Base-by-base conservation (phyloP, 2,329 filamentous ascomycete genomes). In the Fonsecaea monophora region DNA sequence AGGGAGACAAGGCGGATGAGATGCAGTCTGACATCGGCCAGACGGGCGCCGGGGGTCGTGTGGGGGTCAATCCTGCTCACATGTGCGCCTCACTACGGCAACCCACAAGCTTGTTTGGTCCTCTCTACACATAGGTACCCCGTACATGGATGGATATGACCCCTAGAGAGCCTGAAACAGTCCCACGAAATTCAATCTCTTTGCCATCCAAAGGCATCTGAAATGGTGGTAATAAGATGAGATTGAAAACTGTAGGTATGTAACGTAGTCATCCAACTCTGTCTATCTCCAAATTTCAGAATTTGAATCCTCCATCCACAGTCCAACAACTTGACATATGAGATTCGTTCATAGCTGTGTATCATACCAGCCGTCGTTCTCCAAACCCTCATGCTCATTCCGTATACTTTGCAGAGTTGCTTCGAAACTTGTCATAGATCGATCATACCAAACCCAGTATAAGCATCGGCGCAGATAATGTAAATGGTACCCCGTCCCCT, bases 21-120 rank as follows among this genome's bases (percentile, higher is more conserved):
- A 57, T 18, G 59, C 59, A 61, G 48, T 53, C 59, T 61, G 59
- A 61, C 59, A 53, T 35, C 45, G 45, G 21, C 10, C 45, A 35
- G 54, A 61, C 15, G 32, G 48, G 59, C 45, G 7, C n/a, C 48
- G 32, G 59, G 48, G 21, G 55, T n/a, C n/a, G 45, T 61, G 30
- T 32, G 30, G 59, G 59, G 59, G 59, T 15, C 13, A 12, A 12
- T 8, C 4, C 21, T 35, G 32, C 40, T 54, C 59, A 61, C 59
- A 61, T 61, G 48, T 53, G 45, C 45, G 25, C 45, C 21, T 50
- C 45, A 25, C 45, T 50, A 12, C 45, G 45, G 45, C 21, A 50
- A 50, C 45, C 45, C 21, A 45, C 18, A 45, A 18, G 45, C 10
- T 30, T 21, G 45, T 21, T 10, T 48, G n/a, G 42, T 21, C 42